Percentiles rank a stretch among this genome's conserved stretches.
Evolutionary conservation across 495 filamentous ascomycete species (phyloP).

Genomic region (Talaromyces stipitatus): DNA sequence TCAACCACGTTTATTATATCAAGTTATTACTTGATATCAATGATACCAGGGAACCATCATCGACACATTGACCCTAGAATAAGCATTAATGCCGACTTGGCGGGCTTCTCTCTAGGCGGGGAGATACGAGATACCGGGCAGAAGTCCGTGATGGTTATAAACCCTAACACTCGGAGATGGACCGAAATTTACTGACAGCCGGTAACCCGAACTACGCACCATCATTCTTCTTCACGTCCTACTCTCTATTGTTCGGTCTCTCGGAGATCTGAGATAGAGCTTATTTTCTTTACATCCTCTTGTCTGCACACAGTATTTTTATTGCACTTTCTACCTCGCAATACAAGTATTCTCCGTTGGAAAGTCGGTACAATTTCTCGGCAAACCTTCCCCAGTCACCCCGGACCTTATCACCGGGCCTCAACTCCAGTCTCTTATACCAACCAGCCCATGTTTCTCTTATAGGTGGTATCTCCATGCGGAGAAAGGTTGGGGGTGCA

Average conservation of each 20-base stretch:
- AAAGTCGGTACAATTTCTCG: neutral
- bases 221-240: neutral
- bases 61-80: neutral
- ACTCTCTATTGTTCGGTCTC: no score
- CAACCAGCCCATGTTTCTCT: no score
- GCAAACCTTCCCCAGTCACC: neutral
- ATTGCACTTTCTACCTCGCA: neutral
- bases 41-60: neutral
- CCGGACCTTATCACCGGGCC: neutral
- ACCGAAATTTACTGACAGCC: neutral
- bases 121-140: neutral
- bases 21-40: neutral
- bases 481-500: neutral
- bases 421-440: neutral
- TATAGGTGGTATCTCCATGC: neutral
- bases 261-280: neutral
- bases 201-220: neutral
- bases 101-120: neutral
- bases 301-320: neutral
- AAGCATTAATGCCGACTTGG: neutral
- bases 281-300: neutral
- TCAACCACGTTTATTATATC: neutral
- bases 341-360: neutral
- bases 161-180: neutral
- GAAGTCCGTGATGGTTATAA: neutral